Evolutionary conservation across 345 rosid genomes (phyloP), one percentile per base, ranked within the genome.

Genomic region (Populus tremula): DNA sequence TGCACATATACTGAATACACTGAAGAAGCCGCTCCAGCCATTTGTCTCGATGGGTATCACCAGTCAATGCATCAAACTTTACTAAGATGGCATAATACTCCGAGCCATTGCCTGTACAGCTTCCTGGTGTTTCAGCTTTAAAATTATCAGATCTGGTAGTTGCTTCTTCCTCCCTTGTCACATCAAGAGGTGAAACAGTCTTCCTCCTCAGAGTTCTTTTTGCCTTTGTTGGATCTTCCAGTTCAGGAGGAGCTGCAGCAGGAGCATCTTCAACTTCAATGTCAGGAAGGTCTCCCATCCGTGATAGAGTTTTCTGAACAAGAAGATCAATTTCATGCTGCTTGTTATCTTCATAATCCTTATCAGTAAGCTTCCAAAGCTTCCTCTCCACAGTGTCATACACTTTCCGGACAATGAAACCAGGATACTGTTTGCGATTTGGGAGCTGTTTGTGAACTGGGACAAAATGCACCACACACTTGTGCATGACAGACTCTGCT

Each of bases 401-500:
- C 56, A 91, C 93, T 80, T 90, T 96, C 77, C 90, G 92, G 47
- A 96, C 99, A 70, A 96, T 93, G 78, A 96, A 96, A 21, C 99
- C 98, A 69, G 98, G 99, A 85, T 92, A 79, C 14, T 86, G 89
- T 80, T 92, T 85, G 47, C 98, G 97, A 62, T 70, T 78, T 1
- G 99, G 99, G 63, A 96, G 87, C 77, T 93, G 97, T 84, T 96
- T 96, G 86, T 92, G 86, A 66, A 83, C 82, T 4, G 98, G 99
- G 77, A 96, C 91, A 70, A 96, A 96, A 78, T 96, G 97, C 78
- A 93, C 99, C 72, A 96, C 90, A 67, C 99, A 96, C 82, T 90
- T 92, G 82, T 96, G 98, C 99, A 96, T 93, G 81, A 93, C 98
- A 71, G 99, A 92, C 73, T 92, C 99, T 6, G 99, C 98, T 4